These are phyloP conservation scores for Calonectria leucothoes DNA, from an alignment of 2,329 filamentous ascomycete genomes.

Conservation along the genomic window DNA sequence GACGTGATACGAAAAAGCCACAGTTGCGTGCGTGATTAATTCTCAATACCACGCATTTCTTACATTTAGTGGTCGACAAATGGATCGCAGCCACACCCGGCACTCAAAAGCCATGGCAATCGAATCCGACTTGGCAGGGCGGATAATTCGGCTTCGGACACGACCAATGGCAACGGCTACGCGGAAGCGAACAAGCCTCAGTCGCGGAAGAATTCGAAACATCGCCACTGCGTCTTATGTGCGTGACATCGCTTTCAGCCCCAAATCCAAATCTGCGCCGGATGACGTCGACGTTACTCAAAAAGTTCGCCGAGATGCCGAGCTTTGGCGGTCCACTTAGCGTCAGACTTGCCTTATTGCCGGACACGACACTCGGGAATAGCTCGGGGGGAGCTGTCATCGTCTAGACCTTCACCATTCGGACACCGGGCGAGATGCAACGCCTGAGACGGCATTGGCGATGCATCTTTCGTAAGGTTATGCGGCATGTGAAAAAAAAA, in stretches of 20 bases:
- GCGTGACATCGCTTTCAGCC: neutral
- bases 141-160: neutral
- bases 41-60: neutral
- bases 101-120: neutral
- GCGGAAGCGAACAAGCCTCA: neutral
- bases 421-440: neutral
- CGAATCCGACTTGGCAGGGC: neutral
- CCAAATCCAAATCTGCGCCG: neutral
- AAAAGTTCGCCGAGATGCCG: neutral
- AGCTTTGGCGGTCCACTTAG: neutral
- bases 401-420: neutral
- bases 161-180: neutral
- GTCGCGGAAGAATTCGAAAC: neutral
- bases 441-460: neutral
- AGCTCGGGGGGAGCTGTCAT: neutral
- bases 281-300: neutral
- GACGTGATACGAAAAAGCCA: neutral
- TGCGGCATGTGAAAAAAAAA: neutral
- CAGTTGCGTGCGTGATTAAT: neutral
- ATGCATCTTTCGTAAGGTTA: neutral
- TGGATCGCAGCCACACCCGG: neutral
- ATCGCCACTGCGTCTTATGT: neutral
- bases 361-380: neutral
- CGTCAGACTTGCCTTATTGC: neutral
- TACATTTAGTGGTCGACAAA: neutral